These are phyloP conservation scores for Trichoderma lentiforme DNA, from an alignment of 2,329 filamentous ascomycete genomes.

Conservation along the genomic window DNA sequence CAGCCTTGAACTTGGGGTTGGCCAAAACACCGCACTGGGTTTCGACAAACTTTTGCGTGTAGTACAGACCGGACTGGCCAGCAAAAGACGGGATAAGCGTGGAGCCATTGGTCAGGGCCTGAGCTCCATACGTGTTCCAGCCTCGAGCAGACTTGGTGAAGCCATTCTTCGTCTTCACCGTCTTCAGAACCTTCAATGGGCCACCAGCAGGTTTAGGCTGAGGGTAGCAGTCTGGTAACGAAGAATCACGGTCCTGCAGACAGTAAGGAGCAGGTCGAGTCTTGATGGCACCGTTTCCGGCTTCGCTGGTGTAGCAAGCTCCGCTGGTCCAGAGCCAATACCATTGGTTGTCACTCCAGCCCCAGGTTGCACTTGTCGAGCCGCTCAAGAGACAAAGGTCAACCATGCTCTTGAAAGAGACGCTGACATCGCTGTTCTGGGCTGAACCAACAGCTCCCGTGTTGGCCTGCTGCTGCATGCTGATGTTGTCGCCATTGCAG, in stretches of 20 bases:
- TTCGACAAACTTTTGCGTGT: conserved; percentile 16
- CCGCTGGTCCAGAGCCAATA: conserved; percentile 3
- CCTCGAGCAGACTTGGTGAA: conserved; percentile 7
- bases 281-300: conserved; percentile 3
- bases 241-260: conserved; percentile 3
- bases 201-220: neutral
- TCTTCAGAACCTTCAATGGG: conserved; percentile 4
- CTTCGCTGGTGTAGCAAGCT: neutral
- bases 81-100: conserved; percentile 6
- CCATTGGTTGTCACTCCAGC: conserved; percentile 8
- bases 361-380: neutral
- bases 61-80: conserved; percentile 15
- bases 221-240: conserved; percentile 4
- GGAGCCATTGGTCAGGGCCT: conserved; percentile 9
- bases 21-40: conserved; percentile 13
- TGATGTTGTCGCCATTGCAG: conserved; percentile 3
- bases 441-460: neutral
- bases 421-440: neutral
- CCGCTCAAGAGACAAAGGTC: conserved; percentile 11
- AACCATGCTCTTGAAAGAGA: conserved; percentile 1
- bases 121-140: conserved; percentile 10
- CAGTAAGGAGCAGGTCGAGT: neutral
- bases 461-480: conserved; percentile 16
- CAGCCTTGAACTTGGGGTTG: conserved; percentile 11
- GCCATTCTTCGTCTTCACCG: neutral